Evolutionary conservation across 768 basidiomycete species (phyloP).

Genomic region (Boletus patriciae): DNA sequence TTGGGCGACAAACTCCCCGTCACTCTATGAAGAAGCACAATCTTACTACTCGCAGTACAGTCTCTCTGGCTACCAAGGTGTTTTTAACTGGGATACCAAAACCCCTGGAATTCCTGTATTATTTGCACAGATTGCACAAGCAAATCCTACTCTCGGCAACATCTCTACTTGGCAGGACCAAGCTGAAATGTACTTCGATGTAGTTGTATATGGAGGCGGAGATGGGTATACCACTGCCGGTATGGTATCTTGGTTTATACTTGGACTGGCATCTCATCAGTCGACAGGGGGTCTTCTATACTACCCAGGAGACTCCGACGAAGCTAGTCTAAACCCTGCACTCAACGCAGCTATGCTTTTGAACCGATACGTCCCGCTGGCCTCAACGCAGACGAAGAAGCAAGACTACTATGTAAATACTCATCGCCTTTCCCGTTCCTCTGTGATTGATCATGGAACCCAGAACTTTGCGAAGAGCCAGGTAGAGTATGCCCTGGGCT

Average conservation of each 20-base stretch:
- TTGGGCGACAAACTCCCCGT: constrained; percentile 62
- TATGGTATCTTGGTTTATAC: constrained; percentile 29
- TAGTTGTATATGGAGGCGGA: constrained; percentile 57
- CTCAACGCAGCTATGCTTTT: constrained; percentile 86
- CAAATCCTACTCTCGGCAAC: constrained; percentile 56
- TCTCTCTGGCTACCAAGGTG: constrained; percentile 50
- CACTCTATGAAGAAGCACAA: constrained; percentile 62
- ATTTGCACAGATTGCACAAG: constrained; percentile 69
- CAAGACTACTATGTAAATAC: constrained; percentile 57
- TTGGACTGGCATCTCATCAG: not conserved
- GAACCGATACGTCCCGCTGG: constrained; percentile 71
- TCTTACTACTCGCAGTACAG: constrained; percentile 57
- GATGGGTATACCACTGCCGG: constrained; percentile 61
- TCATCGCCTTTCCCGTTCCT: not conserved
- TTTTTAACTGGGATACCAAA: constrained; percentile 91
- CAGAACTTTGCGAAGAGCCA: constrained; percentile 77
- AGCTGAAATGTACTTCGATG: constrained; percentile 77
- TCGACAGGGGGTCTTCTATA: constrained; percentile 72
- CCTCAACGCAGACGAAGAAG: constrained; percentile 58
- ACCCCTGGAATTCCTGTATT: constrained; percentile 74
- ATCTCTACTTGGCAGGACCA: constrained; percentile 64
- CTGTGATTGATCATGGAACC: constrained; percentile 5
- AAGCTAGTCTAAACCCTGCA: constrained; percentile 80
- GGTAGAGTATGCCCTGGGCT: constrained; percentile 79
- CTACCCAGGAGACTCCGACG: constrained; percentile 81